Conservation (phyloP, 202 grass and related monocot species). For the Setaria viridis region DNA sequence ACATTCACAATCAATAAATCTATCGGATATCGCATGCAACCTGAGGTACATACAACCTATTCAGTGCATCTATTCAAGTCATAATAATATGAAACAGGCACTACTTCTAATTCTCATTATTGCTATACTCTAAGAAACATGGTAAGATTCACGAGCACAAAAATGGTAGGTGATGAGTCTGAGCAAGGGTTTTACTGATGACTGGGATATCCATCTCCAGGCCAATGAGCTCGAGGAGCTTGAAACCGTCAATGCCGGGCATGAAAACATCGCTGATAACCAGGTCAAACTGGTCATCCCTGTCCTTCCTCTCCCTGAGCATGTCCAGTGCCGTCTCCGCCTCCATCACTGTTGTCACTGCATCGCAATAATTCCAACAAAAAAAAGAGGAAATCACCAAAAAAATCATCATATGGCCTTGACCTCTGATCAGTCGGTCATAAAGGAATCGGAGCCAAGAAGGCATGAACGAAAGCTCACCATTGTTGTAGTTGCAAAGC, state of each 20-base stretch:
- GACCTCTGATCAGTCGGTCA: neutral
- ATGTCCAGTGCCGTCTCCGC: constrained; percentile 51
- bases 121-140: too few species aligned
- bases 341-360: constrained; percentile 51
- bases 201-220: constrained; percentile 86
- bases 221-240: constrained; percentile 68
- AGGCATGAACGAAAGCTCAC: constrained; percentile 33
- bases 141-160: too few species aligned
- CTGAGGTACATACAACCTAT: neutral
- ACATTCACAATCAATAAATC: neutral
- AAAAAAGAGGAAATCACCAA: neutral
- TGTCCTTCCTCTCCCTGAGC: constrained; percentile 55
- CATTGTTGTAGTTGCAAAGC: constrained; percentile 53
- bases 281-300: constrained; percentile 50
- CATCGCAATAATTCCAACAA: neutral
- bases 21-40: neutral
- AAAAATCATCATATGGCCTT: too few species aligned
- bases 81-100: neutral
- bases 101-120: too few species aligned
- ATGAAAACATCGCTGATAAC: constrained; percentile 76
- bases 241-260: constrained; percentile 71
- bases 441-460: neutral
- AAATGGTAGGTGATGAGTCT: neutral
- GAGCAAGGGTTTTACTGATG: constrained; percentile 56
- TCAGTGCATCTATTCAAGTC: neutral